Base-by-base conservation (phyloP, 2,329 filamentous ascomycete species). In the Purpureocillium lavendulum region DNA sequence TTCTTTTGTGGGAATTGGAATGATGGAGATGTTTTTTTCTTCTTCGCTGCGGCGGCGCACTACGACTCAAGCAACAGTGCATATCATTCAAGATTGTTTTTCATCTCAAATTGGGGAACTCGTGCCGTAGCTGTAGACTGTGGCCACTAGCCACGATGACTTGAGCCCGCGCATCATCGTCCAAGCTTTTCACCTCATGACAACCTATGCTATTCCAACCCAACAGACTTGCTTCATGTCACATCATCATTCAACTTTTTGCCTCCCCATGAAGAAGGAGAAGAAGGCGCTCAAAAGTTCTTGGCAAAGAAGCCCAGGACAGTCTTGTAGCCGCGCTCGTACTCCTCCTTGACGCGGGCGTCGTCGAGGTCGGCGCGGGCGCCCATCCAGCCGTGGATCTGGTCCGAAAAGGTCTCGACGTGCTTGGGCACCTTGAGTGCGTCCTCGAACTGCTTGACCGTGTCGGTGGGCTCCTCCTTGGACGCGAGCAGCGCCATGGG, bases 351-450 rank as follows among this genome's bases (percentile, higher is more conserved):
- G 53, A 77, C 72, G 32, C 67, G 69, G 36, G 67, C 61, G 35
- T 81, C 64, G 28, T 68, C 64, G 24, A 85, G 61, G 51, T 84
- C 64, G 0, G 73, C 68, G 18, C 80, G 71, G 1, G 82, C 80
- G 2, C 76, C 78, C 82, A 85, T 86, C 80, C 80, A 86, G 33
- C 82, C 82, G 59, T 86, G 82, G 53, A 80, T 71, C 69, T 83
- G 81, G 51, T 77, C 77, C 17, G 52, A 50, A 52, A 83, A 85
- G n/a, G 58, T 77, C 65, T 85, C 80, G 39, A 83, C 71, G 45
- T 79, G 70, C 52, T 78, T 77, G 42, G 72, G 60, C 2, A 64
- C 71, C 21, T 60, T 64, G 38, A 84, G 66, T 9, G 62, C 64
- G n/a, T 64, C 57, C 54, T 75, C 67, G 45, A 76, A 79, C 54